Conservation (phyloP, 2,329 filamentous ascomycete species). For the Gaeumannomyces sp. region DNA sequence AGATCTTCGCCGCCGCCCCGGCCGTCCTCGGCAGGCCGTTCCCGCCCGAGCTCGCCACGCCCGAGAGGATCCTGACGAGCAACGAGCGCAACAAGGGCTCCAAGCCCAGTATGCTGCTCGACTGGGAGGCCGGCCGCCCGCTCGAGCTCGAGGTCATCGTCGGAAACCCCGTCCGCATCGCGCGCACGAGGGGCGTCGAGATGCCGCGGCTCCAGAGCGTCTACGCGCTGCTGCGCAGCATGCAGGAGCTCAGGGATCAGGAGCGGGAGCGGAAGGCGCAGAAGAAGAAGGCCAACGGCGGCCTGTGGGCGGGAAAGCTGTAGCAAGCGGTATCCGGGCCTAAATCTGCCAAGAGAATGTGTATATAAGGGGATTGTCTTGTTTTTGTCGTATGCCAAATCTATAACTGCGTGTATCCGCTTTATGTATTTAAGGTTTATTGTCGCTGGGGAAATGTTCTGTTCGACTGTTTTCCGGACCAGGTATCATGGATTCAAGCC, state of each 20-base stretch:
- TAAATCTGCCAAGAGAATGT: background rate
- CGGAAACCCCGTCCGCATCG: slow-evolving; percentile 63
- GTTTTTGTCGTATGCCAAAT: too few species aligned
- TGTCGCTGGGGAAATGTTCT: too few species aligned
- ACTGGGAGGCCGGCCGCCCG: slow-evolving; percentile 60
- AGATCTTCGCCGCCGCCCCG: slow-evolving; percentile 59
- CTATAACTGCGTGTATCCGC: too few species aligned
- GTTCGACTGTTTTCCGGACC: too few species aligned
- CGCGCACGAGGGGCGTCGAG: slow-evolving; percentile 54
- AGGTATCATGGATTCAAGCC: too few species aligned
- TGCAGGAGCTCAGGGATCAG: slow-evolving; percentile 46
- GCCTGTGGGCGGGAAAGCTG: slow-evolving; percentile 26
- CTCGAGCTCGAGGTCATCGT: slow-evolving; percentile 69
- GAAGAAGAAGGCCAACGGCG: slow-evolving; percentile 11
- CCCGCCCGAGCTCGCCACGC: slow-evolving; percentile 52
- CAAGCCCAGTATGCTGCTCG: slow-evolving; percentile 61
- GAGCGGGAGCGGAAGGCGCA: slow-evolving; percentile 36
- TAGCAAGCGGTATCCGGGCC: slow-evolving; percentile 13
- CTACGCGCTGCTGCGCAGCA: slow-evolving; percentile 59
- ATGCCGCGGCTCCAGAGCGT: slow-evolving; percentile 61
- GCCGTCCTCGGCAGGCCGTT: slow-evolving; percentile 56
- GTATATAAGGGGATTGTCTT: background rate
- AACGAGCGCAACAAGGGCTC: slow-evolving; percentile 60
- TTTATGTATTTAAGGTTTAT: too few species aligned
- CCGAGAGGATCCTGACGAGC: slow-evolving; percentile 57